These are phyloP conservation scores for Lactuca sativa DNA, from an alignment of 129 eudicot genomes.

Conservation along the genomic window DNA sequence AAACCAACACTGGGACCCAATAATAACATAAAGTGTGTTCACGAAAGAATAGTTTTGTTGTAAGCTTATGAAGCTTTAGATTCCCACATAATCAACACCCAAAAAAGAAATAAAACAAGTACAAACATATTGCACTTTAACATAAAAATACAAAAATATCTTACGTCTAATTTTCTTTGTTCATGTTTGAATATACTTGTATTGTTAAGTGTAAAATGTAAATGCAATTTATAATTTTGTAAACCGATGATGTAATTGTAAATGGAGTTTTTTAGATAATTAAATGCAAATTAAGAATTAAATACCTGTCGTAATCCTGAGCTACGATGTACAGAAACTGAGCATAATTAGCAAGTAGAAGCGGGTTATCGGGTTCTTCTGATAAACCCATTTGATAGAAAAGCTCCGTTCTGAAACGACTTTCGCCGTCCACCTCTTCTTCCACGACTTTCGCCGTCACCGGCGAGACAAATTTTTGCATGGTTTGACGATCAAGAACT, in stretches of 20 bases:
- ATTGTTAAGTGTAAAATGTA: neutral
- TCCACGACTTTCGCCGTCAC: conserved; percentile 47
- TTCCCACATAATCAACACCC: neutral
- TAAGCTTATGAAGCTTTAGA: neutral
- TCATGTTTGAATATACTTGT: too few relatives aligned
- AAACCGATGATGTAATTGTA: neutral
- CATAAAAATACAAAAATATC: neutral
- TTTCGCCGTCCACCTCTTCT: conserved; percentile 45
- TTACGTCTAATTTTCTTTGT: too few relatives aligned
- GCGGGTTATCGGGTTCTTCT: conserved; percentile 70
- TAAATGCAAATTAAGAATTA: conserved; percentile 1
- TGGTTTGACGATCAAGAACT: conserved; percentile 51
- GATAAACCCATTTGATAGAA: conserved; percentile 54
- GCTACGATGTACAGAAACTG: conserved; percentile 79
- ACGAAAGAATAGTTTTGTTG: neutral
- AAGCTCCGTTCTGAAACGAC: conserved; percentile 64
- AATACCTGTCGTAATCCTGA: conserved; percentile 81
- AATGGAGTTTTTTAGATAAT: too few relatives aligned
- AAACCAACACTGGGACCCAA: neutral
- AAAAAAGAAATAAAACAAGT: neutral
- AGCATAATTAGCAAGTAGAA: conserved; percentile 85
- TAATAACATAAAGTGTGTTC: neutral
- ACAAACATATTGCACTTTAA: neutral
- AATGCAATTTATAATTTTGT: neutral
- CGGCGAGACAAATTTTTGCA: conserved; percentile 70